Conservation (phyloP, 106 monocot genomes). For the Xerophyta viscosa region DNA sequence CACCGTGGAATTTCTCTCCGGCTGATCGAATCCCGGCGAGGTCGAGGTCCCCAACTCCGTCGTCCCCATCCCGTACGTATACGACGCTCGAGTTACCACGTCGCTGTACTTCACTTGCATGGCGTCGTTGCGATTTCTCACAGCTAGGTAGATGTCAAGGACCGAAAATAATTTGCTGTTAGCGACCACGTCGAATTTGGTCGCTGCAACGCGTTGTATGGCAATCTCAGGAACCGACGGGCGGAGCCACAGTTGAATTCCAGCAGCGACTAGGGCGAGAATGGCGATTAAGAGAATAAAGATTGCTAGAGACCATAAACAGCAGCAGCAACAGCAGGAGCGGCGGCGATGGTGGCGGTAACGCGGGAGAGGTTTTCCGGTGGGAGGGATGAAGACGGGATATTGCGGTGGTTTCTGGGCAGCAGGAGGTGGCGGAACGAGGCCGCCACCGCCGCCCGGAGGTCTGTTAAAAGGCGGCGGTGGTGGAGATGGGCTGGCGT, state of each 20-base stretch:
- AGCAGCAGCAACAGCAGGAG: slow-evolving; percentile 5
- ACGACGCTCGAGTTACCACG: background rate
- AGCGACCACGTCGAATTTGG: background rate
- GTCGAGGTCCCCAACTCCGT: background rate
- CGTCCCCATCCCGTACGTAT: background rate
- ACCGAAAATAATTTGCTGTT: background rate
- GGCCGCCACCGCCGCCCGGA: background rate
- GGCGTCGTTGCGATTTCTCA: background rate
- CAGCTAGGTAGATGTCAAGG: background rate
- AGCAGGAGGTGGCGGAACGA: slow-evolving; percentile 1
- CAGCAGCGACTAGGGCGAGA: background rate
- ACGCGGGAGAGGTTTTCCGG: background rate
- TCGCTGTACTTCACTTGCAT: background rate
- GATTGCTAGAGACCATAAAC: background rate
- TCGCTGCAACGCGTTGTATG: background rate
- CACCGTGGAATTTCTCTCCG: background rate
- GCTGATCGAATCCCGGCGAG: background rate
- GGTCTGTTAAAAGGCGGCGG: too few relatives aligned
- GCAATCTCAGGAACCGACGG: background rate
- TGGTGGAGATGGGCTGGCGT: too few relatives aligned
- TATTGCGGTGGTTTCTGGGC: background rate
- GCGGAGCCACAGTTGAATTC: background rate
- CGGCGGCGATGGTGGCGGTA: background rate
- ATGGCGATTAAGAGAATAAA: background rate
- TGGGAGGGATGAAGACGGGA: background rate